These are phyloP conservation scores for Aspergillus hiratsukae DNA, from an alignment of 2,329 filamentous ascomycete species.

Conservation along the genomic window DNA sequence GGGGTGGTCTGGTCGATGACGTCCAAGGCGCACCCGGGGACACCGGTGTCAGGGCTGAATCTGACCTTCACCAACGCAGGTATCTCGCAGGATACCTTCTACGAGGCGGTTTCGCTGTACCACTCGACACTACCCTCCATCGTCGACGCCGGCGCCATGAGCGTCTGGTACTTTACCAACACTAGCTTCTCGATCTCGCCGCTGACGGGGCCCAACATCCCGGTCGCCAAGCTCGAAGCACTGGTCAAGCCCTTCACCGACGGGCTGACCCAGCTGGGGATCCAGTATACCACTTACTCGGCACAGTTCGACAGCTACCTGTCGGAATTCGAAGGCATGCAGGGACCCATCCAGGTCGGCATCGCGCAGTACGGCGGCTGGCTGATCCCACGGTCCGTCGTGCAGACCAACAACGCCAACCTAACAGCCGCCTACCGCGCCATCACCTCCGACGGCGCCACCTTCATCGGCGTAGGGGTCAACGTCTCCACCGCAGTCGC, in stretches of 20 bases:
- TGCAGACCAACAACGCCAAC: constrained; percentile 26
- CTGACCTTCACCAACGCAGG: constrained; percentile 38
- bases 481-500: constrained; percentile 34
- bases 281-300: constrained; percentile 28
- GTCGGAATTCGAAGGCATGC: constrained; percentile 29
- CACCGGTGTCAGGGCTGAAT: constrained; percentile 41
- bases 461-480: constrained; percentile 35
- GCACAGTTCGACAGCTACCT: constrained; percentile 30
- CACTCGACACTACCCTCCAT: constrained; percentile 46
- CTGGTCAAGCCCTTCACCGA: constrained; percentile 46
- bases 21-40: constrained; percentile 47
- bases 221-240: constrained; percentile 37
- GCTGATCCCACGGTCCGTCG: constrained; percentile 34
- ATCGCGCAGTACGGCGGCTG: constrained; percentile 37
- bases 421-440: constrained; percentile 30
- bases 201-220: constrained; percentile 47
- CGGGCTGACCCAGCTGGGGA: constrained; percentile 34
- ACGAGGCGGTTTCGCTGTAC: constrained; percentile 46
- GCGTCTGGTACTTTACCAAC: constrained; percentile 49
- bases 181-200: constrained; percentile 46
- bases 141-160: constrained; percentile 48
- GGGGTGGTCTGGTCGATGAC: constrained; percentile 56
- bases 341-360: constrained; percentile 27
- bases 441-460: constrained; percentile 31
- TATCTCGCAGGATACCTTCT: constrained; percentile 45